A percentile compares a stretch with the other conserved stretches of the same genome.
phyloP scores from a whole-genome alignment of 2,329 filamentous ascomycete species.

The Aspergillus cejpii region DNA sequence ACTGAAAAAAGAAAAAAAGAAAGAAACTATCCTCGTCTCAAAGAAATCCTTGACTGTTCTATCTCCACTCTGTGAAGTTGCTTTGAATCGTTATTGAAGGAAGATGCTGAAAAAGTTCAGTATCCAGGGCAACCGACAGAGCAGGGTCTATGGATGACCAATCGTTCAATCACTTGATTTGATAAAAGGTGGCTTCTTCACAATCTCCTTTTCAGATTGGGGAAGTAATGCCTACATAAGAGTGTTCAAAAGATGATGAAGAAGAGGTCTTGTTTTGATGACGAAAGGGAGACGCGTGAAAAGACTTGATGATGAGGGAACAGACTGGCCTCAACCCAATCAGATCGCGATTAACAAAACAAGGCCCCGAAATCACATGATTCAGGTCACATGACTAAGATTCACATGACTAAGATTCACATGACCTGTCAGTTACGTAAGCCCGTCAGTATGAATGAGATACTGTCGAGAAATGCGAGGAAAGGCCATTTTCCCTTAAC shows the following conservation, averaged over 20 bases:
- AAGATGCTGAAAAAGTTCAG: constrained; percentile 14
- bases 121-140: constrained; percentile 39
- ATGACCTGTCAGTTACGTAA: too few species aligned
- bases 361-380: not conserved
- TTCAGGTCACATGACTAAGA: not conserved
- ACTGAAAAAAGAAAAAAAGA: not conserved
- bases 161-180: not conserved
- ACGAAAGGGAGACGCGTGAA: not conserved
- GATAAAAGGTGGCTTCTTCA: not conserved
- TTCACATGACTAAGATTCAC: not conserved
- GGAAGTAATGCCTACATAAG: too few species aligned
- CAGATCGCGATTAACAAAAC: not conserved
- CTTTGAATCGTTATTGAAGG: constrained; percentile 3
- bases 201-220: not conserved
- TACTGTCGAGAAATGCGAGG: too few species aligned
- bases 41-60: constrained; percentile 8
- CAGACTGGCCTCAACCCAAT: not conserved
- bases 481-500: too few species aligned
- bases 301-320: not conserved
- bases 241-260: not conserved
- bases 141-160: constrained; percentile 13
- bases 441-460: too few species aligned
- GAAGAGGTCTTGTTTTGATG: not conserved
- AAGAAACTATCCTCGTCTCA: not conserved
- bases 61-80: constrained; percentile 16